Base-by-base conservation (phyloP, 441 rosid species). In the Manihot esculenta region DNA sequence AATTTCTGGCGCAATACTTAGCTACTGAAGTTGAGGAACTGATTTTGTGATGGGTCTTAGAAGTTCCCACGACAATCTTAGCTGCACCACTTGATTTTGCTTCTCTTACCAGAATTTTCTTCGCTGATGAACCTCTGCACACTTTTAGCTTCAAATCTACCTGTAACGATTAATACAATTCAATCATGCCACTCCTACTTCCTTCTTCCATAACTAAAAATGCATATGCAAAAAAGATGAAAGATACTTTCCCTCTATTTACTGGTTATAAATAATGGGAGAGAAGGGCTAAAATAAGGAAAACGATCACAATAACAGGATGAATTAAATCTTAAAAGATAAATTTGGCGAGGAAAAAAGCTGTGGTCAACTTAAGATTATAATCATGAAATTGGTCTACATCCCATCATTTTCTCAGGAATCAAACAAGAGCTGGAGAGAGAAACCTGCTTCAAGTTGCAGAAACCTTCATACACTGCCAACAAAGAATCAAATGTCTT, bases 111-210 rank as follows among this genome's bases (percentile, higher is more conserved):
- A 92, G 76, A 66, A 85, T 78, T 77, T 88, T 87, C 79, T 74
- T 81, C 30, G 79, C 89, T 17, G 97, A 88, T 57, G 80, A 72
- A 63, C 99, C 99, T 82, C 90, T 86, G 63, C 92, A 89, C 53
- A 94, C 84, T 84, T 92, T 90, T 27, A 94, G 66, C 86, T 92
- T 90, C 84, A 94, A 91, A 83, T 94, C 94, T 8, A 94, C 93
- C 98, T 94, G 80, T 58, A 45, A 74, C 8, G 67, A 57, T 48
- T 62, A 63, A 70, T 23, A 27, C 49, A 61, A 24, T 42, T 26
- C 48, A 69, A 35, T 35, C 41, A 35, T 35, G 41, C 41, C 41
- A 35, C 41, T 35, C 7, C 41, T 35, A 35, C 3, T 35, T 35
- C 41, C 3, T 35, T 35, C 7, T 35, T 35, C 41, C 41, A 30